These are phyloP conservation scores for Thymus quinquecostatus DNA, from an alignment of 257 asterid species.

Conservation along the genomic window DNA sequence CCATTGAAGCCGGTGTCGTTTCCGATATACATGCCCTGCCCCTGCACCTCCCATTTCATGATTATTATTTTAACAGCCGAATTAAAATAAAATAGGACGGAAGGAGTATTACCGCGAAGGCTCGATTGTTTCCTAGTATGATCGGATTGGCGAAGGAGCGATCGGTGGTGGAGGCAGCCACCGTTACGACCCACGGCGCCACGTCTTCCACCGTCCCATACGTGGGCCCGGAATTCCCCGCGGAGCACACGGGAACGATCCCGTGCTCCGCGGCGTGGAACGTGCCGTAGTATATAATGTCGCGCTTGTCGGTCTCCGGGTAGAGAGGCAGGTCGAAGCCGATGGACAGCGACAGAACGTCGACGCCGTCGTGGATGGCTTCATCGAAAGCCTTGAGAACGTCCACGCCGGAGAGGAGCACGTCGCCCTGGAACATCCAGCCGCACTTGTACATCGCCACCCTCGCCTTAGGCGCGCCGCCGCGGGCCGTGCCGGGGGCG, in stretches of 20 bases:
- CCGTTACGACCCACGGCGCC: slow-evolving; percentile 52
- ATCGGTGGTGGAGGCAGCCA: slow-evolving; percentile 42
- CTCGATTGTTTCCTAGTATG: slow-evolving; percentile 37
- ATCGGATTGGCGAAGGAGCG: slow-evolving; percentile 38
- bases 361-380: slow-evolving; percentile 51
- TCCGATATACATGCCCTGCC: slow-evolving; percentile 39
- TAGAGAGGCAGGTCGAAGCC: slow-evolving; percentile 19
- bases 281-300: slow-evolving; percentile 36
- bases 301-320: slow-evolving; percentile 32
- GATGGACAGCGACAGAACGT: slow-evolving; percentile 40
- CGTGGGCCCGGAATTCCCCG: slow-evolving; percentile 42
- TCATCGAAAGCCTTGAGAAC: slow-evolving; percentile 43
- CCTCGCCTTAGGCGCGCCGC: slow-evolving; percentile 48
- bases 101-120: slow-evolving; percentile 5
- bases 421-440: no score
- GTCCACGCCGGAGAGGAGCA: slow-evolving; percentile 6
- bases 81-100: no score
- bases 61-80: no score
- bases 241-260: slow-evolving; percentile 43
- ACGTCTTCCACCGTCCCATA: slow-evolving; percentile 32
- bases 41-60: slow-evolving; percentile 29
- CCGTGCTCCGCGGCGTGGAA: slow-evolving; percentile 45
- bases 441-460: slow-evolving; percentile 41
- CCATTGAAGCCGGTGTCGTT: slow-evolving; percentile 30
- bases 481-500: slow-evolving; percentile 40